Evolutionary conservation across 352 stramenopile genomes (phyloP), one percentile per base, ranked within the genome.

Genomic region (Phytophthora foliorum): DNA sequence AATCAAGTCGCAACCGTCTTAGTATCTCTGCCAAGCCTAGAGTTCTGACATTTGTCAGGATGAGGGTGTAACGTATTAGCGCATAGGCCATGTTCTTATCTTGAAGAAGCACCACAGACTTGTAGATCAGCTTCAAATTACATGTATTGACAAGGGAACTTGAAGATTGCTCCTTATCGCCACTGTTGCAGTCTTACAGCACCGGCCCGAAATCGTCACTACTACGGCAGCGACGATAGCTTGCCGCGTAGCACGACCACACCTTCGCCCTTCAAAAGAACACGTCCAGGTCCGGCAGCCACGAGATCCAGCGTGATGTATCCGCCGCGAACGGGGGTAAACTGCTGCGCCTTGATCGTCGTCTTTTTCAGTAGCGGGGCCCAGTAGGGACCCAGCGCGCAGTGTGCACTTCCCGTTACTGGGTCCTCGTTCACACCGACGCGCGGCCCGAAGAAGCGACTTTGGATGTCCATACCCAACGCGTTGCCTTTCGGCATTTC

Each of bases 351-450:
- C 24, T 67, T 62, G 21, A 91, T 68, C 24, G 53, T 78, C 14
- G 49, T 74, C 46, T 87, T 89, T 1, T 74, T 60, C 17, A 92
- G 58, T 8, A 82, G 6, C 4, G 48, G 17, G 2, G 62, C 73
- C 89, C 94, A 99, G 66, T 98, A 98, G 6, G 87, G 78, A 6
- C 81, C 90, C 1, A 98, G 71, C 3, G 77, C 86, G 56, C 91
- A 98, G 67, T 98, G 95, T 1, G 91, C 91, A 44, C 88, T 97
- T 7, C 96, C 96, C 5, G 92, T 98, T 3, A 98, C 95, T 0
- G 94, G 95, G 69, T 99, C 96, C 76, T 99, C 96, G 55, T 94
- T 79, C 10, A 98, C 80, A 14, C 92, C 93, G 21, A 89, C 71
- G 44, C 88, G 88, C 10, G 95, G 94, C 13, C 55, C 94, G 77